phyloP scores from a whole-genome alignment of 305 asterid genomes.

The Rubia peregrina region DNA sequence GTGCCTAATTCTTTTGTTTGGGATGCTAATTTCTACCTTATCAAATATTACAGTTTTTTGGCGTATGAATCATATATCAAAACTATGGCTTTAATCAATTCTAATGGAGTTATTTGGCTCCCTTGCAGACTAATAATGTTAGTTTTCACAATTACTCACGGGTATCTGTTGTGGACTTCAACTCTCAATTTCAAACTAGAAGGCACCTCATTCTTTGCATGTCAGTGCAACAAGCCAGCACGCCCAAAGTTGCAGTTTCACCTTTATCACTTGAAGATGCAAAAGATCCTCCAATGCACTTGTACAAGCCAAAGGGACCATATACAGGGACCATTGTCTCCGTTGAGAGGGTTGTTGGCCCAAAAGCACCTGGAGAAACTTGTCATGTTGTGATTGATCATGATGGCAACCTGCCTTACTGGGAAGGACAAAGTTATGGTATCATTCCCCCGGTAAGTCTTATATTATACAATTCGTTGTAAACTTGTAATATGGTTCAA shows the following conservation, averaged over 20 bases:
- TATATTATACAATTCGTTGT: constrained; percentile 3
- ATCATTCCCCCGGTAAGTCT: constrained; percentile 74
- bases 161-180: constrained; percentile 30
- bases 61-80: background rate
- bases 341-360: constrained; percentile 85
- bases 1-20: background rate
- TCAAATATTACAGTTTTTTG: background rate
- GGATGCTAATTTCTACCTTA: background rate
- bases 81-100: background rate
- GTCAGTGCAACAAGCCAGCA: constrained; percentile 87
- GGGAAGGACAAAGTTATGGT: constrained; percentile 99
- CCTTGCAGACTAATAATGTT: constrained; percentile 44
- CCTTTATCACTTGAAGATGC: constrained; percentile 78
- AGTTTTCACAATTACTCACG: constrained; percentile 39
- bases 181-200: constrained; percentile 31
- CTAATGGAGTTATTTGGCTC: background rate
- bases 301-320: constrained; percentile 82
- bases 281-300: constrained; percentile 82
- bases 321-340: constrained; percentile 78
- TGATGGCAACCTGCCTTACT: constrained; percentile 83
- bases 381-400: constrained; percentile 92
- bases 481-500: background rate
- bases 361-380: constrained; percentile 92
- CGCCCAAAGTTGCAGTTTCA: constrained; percentile 54
- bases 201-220: constrained; percentile 47